phyloP scores from a whole-genome alignment of 176 grass and related monocot species.

The Poa annua region DNA sequence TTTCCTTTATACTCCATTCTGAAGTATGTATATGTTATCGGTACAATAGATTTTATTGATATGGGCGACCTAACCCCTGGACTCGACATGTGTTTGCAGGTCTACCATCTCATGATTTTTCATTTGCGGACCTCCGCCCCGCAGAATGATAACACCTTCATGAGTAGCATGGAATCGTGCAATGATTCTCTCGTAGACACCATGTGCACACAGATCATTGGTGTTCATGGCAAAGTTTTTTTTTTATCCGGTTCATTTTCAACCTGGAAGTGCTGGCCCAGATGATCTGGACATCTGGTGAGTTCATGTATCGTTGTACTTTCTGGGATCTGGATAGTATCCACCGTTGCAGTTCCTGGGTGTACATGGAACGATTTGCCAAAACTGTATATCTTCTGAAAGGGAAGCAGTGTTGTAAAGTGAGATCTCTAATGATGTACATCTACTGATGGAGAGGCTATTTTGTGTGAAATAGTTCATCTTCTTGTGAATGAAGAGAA shows the following conservation, averaged over 20 bases:
- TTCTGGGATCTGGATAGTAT: too few species aligned
- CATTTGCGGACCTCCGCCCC: conserved; percentile 71
- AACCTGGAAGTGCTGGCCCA: too few species aligned
- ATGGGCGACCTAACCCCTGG: conserved; percentile 14
- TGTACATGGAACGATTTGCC: conserved; percentile 2
- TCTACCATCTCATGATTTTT: conserved; percentile 83
- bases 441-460: background rate
- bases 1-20: background rate
- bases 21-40: background rate
- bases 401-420: background rate
- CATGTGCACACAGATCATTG: background rate
- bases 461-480: background rate
- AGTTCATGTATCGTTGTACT: too few species aligned
- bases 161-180: conserved; percentile 2
- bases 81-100: conserved; percentile 54
- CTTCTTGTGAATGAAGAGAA: background rate
- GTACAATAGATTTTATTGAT: background rate
- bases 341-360: too few species aligned
- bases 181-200: conserved; percentile 20
- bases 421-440: background rate
- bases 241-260: background rate
- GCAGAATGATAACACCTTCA: conserved; percentile 49
- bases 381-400: background rate
- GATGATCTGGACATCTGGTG: too few species aligned
- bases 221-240: background rate